Percentiles rank a stretch among this genome's conserved stretches.
phyloP scores from a whole-genome alignment of 306 rosid genomes.

The Hippophae tibetana region DNA sequence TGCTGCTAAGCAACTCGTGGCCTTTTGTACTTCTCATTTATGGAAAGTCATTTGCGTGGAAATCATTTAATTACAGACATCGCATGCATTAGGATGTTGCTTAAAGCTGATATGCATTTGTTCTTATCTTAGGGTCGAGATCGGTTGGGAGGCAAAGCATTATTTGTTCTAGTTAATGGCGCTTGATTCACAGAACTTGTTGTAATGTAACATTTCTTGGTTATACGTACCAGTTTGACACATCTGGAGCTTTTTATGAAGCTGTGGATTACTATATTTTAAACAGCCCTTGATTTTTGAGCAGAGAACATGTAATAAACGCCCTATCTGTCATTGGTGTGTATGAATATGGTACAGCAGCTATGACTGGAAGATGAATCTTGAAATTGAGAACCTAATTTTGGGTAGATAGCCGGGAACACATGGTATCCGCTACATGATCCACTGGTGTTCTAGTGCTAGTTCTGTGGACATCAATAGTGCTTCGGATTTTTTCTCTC shows the following conservation, averaged over 20 bases:
- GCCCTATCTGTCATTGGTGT: background rate
- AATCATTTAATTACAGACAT: no score
- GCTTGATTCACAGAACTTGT: constrained; percentile 30
- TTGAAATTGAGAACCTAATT: no score
- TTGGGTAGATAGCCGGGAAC: no score
- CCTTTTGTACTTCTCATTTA: no score
- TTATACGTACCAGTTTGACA: constrained; percentile 10
- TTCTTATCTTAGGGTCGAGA: constrained; percentile 71
- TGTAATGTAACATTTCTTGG: constrained; percentile 13
- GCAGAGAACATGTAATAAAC: constrained; percentile 1
- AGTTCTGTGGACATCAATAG: no score
- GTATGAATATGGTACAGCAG: background rate
- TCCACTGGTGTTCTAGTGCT: no score
- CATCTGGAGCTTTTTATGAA: constrained; percentile 1
- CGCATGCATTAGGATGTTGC: background rate
- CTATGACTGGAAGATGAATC: background rate
- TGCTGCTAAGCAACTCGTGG: no score
- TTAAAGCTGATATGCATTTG: constrained; percentile 6
- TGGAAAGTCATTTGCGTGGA: no score
- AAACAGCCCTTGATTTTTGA: constrained; percentile 11
- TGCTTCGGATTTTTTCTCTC: no score
- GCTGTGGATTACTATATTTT: constrained; percentile 17
- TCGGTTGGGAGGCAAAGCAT: constrained; percentile 49
- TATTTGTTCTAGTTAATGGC: constrained; percentile 62
- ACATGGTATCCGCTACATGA: no score